Evolutionary conservation across 768 basidiomycete genomes (phyloP).

Genomic region (Fomitopsis pulvina): DNA sequence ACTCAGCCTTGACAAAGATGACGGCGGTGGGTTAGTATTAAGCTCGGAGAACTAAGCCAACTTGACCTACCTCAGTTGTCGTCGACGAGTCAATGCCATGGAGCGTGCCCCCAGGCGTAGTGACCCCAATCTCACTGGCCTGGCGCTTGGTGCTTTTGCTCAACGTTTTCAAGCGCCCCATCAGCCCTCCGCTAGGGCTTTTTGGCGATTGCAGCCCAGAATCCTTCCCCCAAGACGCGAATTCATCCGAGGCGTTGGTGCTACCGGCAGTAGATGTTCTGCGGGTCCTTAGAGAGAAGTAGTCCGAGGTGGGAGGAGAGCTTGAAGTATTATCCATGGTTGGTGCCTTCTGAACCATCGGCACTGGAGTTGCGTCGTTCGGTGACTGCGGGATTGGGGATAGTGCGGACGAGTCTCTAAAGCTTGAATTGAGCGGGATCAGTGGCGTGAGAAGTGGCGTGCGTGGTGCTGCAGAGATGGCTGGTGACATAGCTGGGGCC

Average conservation of each 20-base stretch:
- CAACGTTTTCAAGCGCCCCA: slow-evolving; percentile 75
- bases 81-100: slow-evolving; percentile 3
- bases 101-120: slow-evolving; percentile 13
- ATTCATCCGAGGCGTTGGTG: slow-evolving; percentile 38
- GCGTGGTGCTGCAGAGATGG: slow-evolving; percentile 34
- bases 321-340: not conserved
- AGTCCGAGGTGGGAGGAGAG: slow-evolving; percentile 32
- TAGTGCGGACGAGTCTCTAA: slow-evolving; percentile 15
- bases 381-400: slow-evolving; percentile 25
- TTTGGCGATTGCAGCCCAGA: slow-evolving; percentile 37
- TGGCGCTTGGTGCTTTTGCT: slow-evolving; percentile 48
- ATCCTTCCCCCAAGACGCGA: slow-evolving; percentile 32
- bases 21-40: not conserved
- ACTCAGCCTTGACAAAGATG: slow-evolving; percentile 12
- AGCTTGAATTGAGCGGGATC: slow-evolving; percentile 33
- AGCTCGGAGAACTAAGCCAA: too few species aligned
- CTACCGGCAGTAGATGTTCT: slow-evolving; percentile 37
- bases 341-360: slow-evolving; percentile 7
- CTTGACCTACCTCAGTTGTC: slow-evolving; percentile 24
- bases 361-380: slow-evolving; percentile 13
- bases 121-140: slow-evolving; percentile 21
- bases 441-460: slow-evolving; percentile 56
- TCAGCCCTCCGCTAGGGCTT: slow-evolving; percentile 54
- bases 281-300: slow-evolving; percentile 42
- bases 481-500: slow-evolving; percentile 56